Evolutionary conservation across 2,329 filamentous ascomycete genomes (phyloP), one percentile per base, ranked within the genome.

Genomic region (Ambrosiella xylebori): DNA sequence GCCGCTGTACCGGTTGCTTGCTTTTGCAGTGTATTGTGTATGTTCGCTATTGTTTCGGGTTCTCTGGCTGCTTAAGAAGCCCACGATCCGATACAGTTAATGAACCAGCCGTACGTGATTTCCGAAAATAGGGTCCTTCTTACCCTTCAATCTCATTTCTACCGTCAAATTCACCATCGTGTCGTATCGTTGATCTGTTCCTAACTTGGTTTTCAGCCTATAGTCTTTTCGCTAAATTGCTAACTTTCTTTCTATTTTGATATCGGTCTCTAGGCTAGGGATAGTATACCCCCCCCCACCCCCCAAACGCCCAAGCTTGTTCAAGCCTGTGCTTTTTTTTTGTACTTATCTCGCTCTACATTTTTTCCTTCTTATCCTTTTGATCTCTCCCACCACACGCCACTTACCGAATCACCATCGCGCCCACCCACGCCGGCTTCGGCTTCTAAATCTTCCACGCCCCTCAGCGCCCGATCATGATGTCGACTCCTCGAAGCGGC

Each of bases 391-490:
- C 45, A 61, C 60, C 51, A 55, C 63, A 15, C 38, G 38, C 13
- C 13, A 17, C 61, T 63, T 65, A 62, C 62, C 62, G 62, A 63
- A 62, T 60, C 60, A 61, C 58, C 60, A 57, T 57, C 49, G n/a
- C 51, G 45, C 55, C 52, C 56, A 51, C 47, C 9, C 47, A 51
- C 47, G 47, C 35, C 47, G 47, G 47, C 47, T 51, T 51, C n/a
- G 47, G 27, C 47, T 19, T 35, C 15, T 19, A 15, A 51, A 27
- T 51, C 47, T 36, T 51, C 27, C 7, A 19, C 47, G 27, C 17
- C 7, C 39, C 15, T 11, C 47, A 51, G 47, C 19, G 47, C 19
- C 47, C 8, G 19, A 51, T 51, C 47, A 51, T 51, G 47, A 51
- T 51, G 47, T 51, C 19, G 47, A 51, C 47, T 37, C 47, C 47